Evolutionary conservation across 2,329 filamentous ascomycete species (phyloP), one percentile per base, ranked within the genome.

Genomic region (Dryadomyces quercivorus): DNA sequence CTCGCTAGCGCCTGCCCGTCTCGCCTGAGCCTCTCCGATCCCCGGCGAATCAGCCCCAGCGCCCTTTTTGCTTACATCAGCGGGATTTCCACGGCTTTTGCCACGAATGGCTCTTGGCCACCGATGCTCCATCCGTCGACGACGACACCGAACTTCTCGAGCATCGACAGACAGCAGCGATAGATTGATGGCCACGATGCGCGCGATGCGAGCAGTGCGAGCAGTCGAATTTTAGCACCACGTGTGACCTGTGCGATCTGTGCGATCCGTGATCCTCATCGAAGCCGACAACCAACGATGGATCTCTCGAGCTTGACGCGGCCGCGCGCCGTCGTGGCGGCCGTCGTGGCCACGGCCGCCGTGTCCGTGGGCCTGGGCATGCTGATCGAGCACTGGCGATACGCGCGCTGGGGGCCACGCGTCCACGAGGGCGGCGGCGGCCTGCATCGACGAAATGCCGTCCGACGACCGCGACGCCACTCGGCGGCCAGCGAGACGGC

Each of bases 401-500:
- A 21, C 42, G n/a, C 38, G 56, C 58, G 18, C 40, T 59, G n/a
- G 59, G 57, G 18, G 52, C 40, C 59, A 56, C 31, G 51, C 55
- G 48, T 53, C 52, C 34, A 48, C 22, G n/a, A 48, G n/a, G 16
- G 31, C 16, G 54, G 54, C 18, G 44, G 51, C 18, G 54, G 58
- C 5, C 48, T 59, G 18, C 60, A 59, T 26, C 49, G 60, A 4
- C 56, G 57, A 16, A 61, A 61, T 45, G 61, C 61, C 16, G 53
- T 62, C 10, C 58, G 61, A 16, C 58, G 51, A 58, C 56, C 43
- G 40, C 57, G 51, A 54, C 55, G 43, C 46, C 43, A 20, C 50
- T 56, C 58, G 55, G 55, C 34, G 57, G 58, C 3, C 61, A 56
- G 21, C 60, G 63, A 42, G 26, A 42, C 53, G 16, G 60, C 60